Conservation (phyloP, 441 rosid genomes). For the Erodium chrysanthum region DNA sequence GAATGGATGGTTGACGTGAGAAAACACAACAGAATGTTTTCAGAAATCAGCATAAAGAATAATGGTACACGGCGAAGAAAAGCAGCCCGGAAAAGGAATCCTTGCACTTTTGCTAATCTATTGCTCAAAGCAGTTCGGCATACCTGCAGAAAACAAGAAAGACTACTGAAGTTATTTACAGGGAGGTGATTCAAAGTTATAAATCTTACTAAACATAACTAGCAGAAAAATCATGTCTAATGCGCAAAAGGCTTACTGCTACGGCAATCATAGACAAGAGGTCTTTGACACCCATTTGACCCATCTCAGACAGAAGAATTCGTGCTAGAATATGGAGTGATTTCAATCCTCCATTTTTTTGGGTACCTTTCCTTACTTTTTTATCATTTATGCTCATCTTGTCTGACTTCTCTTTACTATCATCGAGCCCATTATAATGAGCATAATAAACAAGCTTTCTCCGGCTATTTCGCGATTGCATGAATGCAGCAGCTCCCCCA, state of each 20-base stretch:
- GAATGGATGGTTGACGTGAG: constrained; percentile 73
- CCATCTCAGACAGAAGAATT: constrained; percentile 82
- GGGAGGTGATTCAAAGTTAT: background rate
- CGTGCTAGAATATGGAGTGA: constrained; percentile 72
- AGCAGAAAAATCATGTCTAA: background rate
- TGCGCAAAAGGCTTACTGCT: constrained; percentile 48
- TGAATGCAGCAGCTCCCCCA: constrained; percentile 77
- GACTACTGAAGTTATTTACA: background rate
- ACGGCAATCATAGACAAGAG: constrained; percentile 67
- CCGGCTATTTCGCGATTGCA: constrained; percentile 44
- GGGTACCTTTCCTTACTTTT: constrained; percentile 30
- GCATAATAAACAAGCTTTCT: constrained; percentile 31
- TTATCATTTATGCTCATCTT: constrained; percentile 26
- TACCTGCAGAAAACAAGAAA: constrained; percentile 42
- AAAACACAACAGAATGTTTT: constrained; percentile 84
- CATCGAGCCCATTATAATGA: constrained; percentile 41
- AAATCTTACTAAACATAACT: background rate
- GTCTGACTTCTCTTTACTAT: constrained; percentile 33
- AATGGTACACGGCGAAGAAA: constrained; percentile 83
- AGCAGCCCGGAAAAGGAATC: constrained; percentile 93
- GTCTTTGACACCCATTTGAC: constrained; percentile 77
- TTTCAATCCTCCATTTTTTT: constrained; percentile 64
- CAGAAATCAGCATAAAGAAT: constrained; percentile 77
- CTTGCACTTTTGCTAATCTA: constrained; percentile 96
- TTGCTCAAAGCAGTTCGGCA: constrained; percentile 86